A percentile compares a stretch with the other conserved stretches of the same genome.
phyloP scores from a whole-genome alignment of 129 eudicot genomes.

The Chrysanthemum lavandulifolium region DNA sequence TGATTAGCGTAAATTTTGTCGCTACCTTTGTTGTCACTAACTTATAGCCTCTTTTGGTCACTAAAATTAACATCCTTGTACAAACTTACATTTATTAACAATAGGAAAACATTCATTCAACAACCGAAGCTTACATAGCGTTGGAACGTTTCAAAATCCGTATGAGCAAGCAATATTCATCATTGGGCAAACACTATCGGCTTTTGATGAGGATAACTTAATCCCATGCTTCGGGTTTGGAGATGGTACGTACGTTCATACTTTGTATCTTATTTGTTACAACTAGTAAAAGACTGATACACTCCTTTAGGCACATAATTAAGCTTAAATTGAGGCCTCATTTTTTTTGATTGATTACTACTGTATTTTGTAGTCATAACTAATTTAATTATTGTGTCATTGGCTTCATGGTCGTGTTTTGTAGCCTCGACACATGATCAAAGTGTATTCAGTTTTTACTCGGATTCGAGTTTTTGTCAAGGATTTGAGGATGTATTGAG shows the following conservation, averaged over 20 bases:
- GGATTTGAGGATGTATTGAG: constrained; percentile 67
- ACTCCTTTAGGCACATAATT: too few species aligned
- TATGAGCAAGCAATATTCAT: constrained; percentile 80
- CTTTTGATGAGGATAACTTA: constrained; percentile 72
- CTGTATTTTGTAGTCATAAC: background rate
- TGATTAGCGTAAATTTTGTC: background rate
- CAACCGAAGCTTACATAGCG: constrained; percentile 52
- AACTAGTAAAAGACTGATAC: too few species aligned
- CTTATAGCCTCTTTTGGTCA: background rate
- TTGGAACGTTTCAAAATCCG: constrained; percentile 53
- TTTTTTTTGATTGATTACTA: too few species aligned
- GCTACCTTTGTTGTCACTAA: background rate
- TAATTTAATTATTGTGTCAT: background rate
- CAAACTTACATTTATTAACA: background rate
- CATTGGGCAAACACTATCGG: constrained; percentile 62
- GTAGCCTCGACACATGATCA: constrained; percentile 78
- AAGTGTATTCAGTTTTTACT: constrained; percentile 63
- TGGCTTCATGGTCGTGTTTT: constrained; percentile 5
- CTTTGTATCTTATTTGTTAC: background rate
- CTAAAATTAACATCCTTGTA: background rate
- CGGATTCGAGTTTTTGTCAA: constrained; percentile 44
- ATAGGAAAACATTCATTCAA: constrained; percentile 58
- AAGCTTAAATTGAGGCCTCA: too few species aligned
- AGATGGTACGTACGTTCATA: constrained; percentile 70
- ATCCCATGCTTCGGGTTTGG: constrained; percentile 89